Conservation (phyloP, 1,284 basidiomycete species). For the Rugosomyces carneus region DNA sequence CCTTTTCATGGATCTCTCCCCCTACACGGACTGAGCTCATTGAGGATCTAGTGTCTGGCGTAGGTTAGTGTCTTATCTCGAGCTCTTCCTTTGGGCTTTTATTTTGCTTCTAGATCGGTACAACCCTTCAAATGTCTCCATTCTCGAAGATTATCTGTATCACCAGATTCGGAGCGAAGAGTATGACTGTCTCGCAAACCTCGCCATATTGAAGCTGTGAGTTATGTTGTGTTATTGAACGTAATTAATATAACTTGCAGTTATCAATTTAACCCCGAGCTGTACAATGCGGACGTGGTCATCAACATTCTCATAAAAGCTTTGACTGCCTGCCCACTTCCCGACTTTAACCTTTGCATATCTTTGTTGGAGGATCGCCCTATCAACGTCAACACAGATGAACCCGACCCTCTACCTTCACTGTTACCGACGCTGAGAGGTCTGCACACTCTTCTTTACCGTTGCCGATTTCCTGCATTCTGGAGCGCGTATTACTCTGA, state of each 20-base stretch:
- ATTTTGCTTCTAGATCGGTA: conserved; percentile 68
- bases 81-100: conserved; percentile 7
- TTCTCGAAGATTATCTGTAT: conserved; percentile 93
- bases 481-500: conserved; percentile 73
- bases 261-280: conserved; percentile 94
- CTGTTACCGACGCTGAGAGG: conserved; percentile 73
- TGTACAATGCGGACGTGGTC: conserved; percentile 90
- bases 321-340: conserved; percentile 74
- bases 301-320: conserved; percentile 94
- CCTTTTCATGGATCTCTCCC: conserved; percentile 63
- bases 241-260: conserved; percentile 33
- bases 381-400: conserved; percentile 57
- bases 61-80: conserved; percentile 52
- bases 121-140: conserved; percentile 89
- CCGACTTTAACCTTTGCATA: conserved; percentile 92
- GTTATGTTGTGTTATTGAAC: conserved; percentile 4
- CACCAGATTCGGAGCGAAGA: conserved; percentile 86
- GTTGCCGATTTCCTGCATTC: conserved; percentile 89
- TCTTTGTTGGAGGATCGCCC: conserved; percentile 80
- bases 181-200: conserved; percentile 91
- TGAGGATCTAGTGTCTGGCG: conserved; percentile 86
- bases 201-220: conserved; percentile 85
- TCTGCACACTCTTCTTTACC: conserved; percentile 74
- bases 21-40: conserved; percentile 77
- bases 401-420: conserved; percentile 71